Base-by-base conservation (phyloP, 345 rosid genomes). In the Atalantia buxifolia region DNA sequence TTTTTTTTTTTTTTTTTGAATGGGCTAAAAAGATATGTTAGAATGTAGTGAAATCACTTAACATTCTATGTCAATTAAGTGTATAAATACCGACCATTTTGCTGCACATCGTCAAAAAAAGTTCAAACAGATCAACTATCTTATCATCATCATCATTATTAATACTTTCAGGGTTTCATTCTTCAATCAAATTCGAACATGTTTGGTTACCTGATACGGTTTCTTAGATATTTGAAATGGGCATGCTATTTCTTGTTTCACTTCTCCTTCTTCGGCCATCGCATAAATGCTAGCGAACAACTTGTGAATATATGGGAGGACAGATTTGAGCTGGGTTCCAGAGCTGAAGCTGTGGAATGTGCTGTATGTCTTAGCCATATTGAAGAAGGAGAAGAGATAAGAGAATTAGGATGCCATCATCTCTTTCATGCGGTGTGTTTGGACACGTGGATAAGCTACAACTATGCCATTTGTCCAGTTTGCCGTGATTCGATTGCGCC, bases 381-480 rank as follows among this genome's bases (percentile, higher is more conserved):
- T 2, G 67, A 75, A 45, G 84, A 76, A 71, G 84, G 74, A 48
- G 86, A 82, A 25, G 86, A 81, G 53, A 69, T 83, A 6, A 76
- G 74, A 38, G 80, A 81, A 40, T 33, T 83, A 59, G 71, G 77
- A 60, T 89, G 90, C 24, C 28, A 77, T 25, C 91, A 88, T 63
- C 40, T 76, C 1, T 88, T 85, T 38, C 91, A 88, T 14, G 70
- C 69, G 9, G 69, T 60, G 56, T 86, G 89, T 70, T 42, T 85
- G 76, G 86, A 86, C 71, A 61, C 67, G 60, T 83, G 87, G 87
- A 42, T 76, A 7, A 53, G 57, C 10, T 22, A 42, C 70, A 72
- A 69, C 9, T 77, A 14, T 13, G n/a, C 22, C 5, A 84, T 80
- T 19, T 88, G 89, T 71, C 91, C 89, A 0, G 84, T 86, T 38